phyloP scores from a whole-genome alignment of 768 basidiomycete genomes.

The Trichaptum fuscoviolaceum region DNA sequence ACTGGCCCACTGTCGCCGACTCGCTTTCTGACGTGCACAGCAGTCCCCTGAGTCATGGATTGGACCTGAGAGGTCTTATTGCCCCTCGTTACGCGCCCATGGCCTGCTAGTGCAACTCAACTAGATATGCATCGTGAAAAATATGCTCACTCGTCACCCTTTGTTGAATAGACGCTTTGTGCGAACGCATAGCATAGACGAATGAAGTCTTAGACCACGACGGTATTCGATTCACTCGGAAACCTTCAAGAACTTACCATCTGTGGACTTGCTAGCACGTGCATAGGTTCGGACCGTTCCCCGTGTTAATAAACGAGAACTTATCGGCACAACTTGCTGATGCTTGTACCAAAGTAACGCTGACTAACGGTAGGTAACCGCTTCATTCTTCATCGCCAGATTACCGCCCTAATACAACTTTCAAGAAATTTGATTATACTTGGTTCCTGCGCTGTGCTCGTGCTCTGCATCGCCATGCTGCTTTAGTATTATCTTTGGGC shows the following conservation, averaged over 20 bases:
- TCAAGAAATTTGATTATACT: background rate
- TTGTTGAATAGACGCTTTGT: no score
- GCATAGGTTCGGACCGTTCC: background rate
- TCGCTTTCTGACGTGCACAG: background rate
- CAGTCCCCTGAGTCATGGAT: background rate
- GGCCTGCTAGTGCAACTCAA: no score
- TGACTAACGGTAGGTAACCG: background rate
- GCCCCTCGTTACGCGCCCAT: background rate
- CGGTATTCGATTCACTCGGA: background rate
- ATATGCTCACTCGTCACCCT: no score
- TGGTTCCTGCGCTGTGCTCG: background rate
- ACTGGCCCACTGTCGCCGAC: background rate
- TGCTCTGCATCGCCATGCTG: background rate
- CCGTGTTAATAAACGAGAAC: background rate
- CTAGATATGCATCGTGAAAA: no score
- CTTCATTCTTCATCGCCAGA: background rate
- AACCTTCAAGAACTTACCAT: background rate
- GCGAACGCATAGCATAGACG: no score
- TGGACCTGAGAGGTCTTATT: background rate
- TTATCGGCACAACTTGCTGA: background rate
- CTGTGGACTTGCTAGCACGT: background rate
- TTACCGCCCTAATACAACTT: background rate
- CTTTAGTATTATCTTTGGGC: background rate
- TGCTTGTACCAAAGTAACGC: background rate
- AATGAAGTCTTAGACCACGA: no score